These are phyloP conservation scores for Karstenula rhodostoma DNA, from an alignment of 2,329 filamentous ascomycete genomes.

Conservation along the genomic window DNA sequence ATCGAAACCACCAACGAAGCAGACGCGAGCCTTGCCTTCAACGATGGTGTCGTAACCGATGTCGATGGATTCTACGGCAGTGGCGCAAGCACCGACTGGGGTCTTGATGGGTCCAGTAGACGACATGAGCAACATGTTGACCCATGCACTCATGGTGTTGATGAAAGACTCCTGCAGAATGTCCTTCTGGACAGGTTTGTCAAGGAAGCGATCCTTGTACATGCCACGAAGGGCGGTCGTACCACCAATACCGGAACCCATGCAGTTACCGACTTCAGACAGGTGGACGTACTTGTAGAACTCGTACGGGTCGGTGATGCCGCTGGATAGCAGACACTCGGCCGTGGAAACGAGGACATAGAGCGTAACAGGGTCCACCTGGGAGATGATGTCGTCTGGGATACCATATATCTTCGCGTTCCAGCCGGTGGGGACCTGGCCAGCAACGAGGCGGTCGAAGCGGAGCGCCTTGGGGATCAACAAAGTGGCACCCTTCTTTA, in stretches of 20 bases:
- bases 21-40: slow-evolving; percentile 96
- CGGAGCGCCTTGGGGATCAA: slow-evolving; percentile 96
- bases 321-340: slow-evolving; percentile 87
- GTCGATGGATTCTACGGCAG: slow-evolving; percentile 95
- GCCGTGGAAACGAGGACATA: slow-evolving; percentile 94
- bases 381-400: slow-evolving; percentile 95
- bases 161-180: slow-evolving; percentile 99
- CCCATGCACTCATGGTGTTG: slow-evolving; percentile 99
- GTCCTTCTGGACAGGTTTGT: slow-evolving; percentile 97
- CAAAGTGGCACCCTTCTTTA: slow-evolving; percentile 94
- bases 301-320: slow-evolving; percentile 98
- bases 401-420: slow-evolving; percentile 95
- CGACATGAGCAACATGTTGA: slow-evolving; percentile 97
- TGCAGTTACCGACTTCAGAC: slow-evolving; percentile 96
- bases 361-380: slow-evolving; percentile 95
- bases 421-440: slow-evolving; percentile 97
- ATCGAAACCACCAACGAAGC: slow-evolving; percentile 98
- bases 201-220: slow-evolving; percentile 97
- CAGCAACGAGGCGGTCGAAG: slow-evolving; percentile 96
- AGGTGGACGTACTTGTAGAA: slow-evolving; percentile 99
- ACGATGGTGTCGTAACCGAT: slow-evolving; percentile 98
- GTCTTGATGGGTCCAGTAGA: slow-evolving; percentile 99
- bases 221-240: slow-evolving; percentile 91
- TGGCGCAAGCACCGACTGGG: slow-evolving; percentile 95
- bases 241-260: slow-evolving; percentile 98